Evolutionary conservation across 1,284 basidiomycete species (phyloP), one percentile per base, ranked within the genome.

Genomic region (Leccinum griseonigrum): DNA sequence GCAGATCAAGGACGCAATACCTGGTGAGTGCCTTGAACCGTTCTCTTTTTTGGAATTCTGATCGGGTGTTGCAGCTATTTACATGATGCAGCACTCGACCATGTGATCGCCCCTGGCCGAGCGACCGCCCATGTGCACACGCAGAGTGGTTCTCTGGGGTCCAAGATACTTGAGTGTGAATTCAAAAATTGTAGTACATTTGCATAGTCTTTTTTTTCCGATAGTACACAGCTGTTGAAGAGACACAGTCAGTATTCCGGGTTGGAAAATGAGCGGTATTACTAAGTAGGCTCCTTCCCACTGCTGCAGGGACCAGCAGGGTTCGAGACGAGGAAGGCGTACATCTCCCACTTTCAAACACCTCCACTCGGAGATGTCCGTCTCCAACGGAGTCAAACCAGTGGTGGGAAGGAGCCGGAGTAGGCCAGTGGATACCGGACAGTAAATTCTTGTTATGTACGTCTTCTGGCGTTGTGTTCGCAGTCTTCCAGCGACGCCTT

Each of bases 41-140:
- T 52, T 28, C 3, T 52, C 29, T 26, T 29, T 5, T n/a, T 22
- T 40, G 22, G 16, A 26, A 13, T 60, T 64, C 65, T 67, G 46
- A 65, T 55, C 13, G 16, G 9, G 40, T 26, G 14, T 29, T 32
- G 13, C 28, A 65, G 66, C 64, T 26, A 67, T 65, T n/a, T 56
- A 65, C 29, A 62, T 65, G 66, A 43, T 65, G 3, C 66, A 65
- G 16, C 50, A 65, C 36, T 51, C 64, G 3, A 67, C 64, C 34
- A 31, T 26, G 13, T 65, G 60, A 64, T 56, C 8, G 8, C 14
- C 8, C n/a, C 26, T 16, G 4, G 29, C 28, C 10, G 50, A 29
- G 26, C 14, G 14, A 28, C 28, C 26, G 28, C 50, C 22, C 28
- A 29, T 26, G 16, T 26, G 50, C 50, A 51, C 14, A 29, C 26